Evolutionary conservation across 495 filamentous ascomycete genomes (phyloP).

Genomic region (Penicillium ochrochloron): DNA sequence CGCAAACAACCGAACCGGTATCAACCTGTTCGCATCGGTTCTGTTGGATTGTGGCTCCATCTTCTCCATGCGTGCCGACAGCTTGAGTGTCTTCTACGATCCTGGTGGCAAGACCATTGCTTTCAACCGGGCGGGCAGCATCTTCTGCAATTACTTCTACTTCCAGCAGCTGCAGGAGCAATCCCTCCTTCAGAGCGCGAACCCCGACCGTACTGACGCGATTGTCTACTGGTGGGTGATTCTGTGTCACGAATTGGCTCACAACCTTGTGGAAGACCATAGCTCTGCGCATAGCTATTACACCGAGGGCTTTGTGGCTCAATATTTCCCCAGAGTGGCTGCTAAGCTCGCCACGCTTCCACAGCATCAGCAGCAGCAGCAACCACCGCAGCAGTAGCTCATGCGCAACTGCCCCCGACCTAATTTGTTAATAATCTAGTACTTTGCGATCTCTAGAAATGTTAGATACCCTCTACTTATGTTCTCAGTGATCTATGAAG

Average conservation of each 20-base stretch:
- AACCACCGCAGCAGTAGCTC: background rate
- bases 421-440: background rate
- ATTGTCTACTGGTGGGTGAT: constrained; percentile 91
- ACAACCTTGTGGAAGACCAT: constrained; percentile 84
- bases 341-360: constrained; percentile 39
- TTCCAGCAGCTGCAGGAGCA: constrained; percentile 77
- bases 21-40: constrained; percentile 73
- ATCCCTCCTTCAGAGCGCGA: constrained; percentile 43
- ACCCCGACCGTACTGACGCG: constrained; percentile 62
- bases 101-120: constrained; percentile 80
- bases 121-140: constrained; percentile 82
- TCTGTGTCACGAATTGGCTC: constrained; percentile 89
- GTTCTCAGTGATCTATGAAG: background rate
- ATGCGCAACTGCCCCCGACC: constrained; percentile 5
- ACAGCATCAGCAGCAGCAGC: constrained; percentile 5
- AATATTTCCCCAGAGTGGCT: constrained; percentile 57
- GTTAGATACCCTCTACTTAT: constrained; percentile 19
- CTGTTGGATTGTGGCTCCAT: constrained; percentile 71
- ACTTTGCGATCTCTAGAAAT: background rate
- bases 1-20: constrained; percentile 58
- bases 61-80: constrained; percentile 64
- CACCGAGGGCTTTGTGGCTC: constrained; percentile 57
- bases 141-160: constrained; percentile 94
- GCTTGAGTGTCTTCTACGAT: constrained; percentile 87
- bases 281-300: constrained; percentile 85